These are phyloP conservation scores for Trypanosoma platydactyli DNA, from an alignment of 208 protist genomes.

Conservation along the genomic window DNA sequence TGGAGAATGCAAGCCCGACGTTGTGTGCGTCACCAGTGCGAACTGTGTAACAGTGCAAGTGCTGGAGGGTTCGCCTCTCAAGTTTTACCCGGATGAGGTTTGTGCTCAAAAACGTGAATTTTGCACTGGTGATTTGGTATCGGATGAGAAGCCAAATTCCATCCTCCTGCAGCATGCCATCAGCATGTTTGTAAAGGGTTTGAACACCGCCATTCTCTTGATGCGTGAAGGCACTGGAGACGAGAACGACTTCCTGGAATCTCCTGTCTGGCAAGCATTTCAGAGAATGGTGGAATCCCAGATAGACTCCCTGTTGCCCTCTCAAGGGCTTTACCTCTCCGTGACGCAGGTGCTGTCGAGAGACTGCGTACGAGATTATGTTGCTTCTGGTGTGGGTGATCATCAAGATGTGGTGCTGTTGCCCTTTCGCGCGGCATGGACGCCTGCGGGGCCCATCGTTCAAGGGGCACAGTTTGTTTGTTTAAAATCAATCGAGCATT, in stretches of 20 bases:
- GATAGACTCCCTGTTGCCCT: not conserved
- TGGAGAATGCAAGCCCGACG: not conserved
- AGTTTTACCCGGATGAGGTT: slow-evolving; percentile 1
- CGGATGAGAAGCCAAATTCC: not conserved
- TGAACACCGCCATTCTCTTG: slow-evolving; percentile 39
- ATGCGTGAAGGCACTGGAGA: slow-evolving; percentile 1
- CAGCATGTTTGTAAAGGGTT: slow-evolving; percentile 28
- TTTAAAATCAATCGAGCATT: slow-evolving; percentile 22
- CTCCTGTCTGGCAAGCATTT: slow-evolving; percentile 35
- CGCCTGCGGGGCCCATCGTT: slow-evolving; percentile 45
- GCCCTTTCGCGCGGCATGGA: slow-evolving; percentile 46
- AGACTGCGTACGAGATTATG: slow-evolving; percentile 25
- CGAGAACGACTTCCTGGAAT: slow-evolving; percentile 25
- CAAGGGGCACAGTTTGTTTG: slow-evolving; percentile 34
- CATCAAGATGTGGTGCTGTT: slow-evolving; percentile 1
- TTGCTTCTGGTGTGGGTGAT: not conserved
- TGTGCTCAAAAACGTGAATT: not conserved
- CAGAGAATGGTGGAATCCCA: slow-evolving; percentile 25
- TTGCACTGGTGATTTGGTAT: no score
- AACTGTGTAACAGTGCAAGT: not conserved
- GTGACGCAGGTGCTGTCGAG: slow-evolving; percentile 35
- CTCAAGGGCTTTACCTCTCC: slow-evolving; percentile 37
- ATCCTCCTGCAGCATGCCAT: slow-evolving; percentile 22
- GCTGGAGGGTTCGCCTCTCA: not conserved
- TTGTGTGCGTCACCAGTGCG: not conserved